These are phyloP conservation scores for Epichloe aotearoae DNA, from an alignment of 2,329 filamentous ascomycete species.

Conservation along the genomic window DNA sequence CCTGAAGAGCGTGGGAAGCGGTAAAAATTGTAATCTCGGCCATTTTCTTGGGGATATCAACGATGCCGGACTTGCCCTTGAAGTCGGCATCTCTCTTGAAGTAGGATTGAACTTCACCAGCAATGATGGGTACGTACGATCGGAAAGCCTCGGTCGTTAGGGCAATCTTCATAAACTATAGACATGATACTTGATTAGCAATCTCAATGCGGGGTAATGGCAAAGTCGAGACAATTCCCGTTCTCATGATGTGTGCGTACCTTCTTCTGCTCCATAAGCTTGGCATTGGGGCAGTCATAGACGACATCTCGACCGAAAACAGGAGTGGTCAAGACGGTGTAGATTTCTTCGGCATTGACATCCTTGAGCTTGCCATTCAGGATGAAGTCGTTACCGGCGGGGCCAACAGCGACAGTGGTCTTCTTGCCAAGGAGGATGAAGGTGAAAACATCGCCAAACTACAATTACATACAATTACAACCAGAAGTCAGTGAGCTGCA, in stretches of 20 bases:
- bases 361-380: conserved; percentile 84
- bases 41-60: conserved; percentile 63
- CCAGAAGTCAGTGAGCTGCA: conserved; percentile 21
- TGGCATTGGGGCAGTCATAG: conserved; percentile 81
- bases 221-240: neutral
- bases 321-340: conserved; percentile 59
- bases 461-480: conserved; percentile 19
- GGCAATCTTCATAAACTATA: conserved; percentile 66
- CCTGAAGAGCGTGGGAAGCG: conserved; percentile 73
- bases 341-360: conserved; percentile 82
- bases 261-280: conserved; percentile 95
- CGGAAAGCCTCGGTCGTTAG: conserved; percentile 63
- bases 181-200: neutral
- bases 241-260: conserved; percentile 27
- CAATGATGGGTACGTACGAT: conserved; percentile 66
- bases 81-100: conserved; percentile 54
- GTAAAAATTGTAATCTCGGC: conserved; percentile 85
- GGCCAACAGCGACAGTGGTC: conserved; percentile 74
- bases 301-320: conserved; percentile 77
- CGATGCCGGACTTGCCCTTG: conserved; percentile 52
- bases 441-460: conserved; percentile 85
- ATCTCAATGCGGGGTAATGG: neutral
- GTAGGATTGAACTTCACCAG: conserved; percentile 59
- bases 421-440: conserved; percentile 81
- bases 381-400: conserved; percentile 79